Conservation (phyloP, 441 rosid genomes). For the Euphorbia corollata region DNA sequence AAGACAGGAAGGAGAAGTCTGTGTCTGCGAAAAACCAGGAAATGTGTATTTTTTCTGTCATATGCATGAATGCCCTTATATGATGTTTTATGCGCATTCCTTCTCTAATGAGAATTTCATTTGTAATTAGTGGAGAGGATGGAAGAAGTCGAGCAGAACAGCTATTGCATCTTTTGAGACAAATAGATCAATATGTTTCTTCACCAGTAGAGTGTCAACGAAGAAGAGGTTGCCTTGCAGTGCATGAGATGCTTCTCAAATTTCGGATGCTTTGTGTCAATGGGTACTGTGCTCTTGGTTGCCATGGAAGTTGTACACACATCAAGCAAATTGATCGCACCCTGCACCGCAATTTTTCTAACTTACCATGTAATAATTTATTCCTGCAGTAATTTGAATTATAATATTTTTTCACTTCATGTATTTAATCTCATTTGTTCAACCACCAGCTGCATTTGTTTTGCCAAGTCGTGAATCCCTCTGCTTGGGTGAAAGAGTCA, state of each 20-base stretch:
- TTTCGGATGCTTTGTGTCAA: constrained; percentile 80
- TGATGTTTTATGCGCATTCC: constrained; percentile 15
- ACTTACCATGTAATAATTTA: constrained; percentile 66
- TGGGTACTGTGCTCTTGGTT: constrained; percentile 91
- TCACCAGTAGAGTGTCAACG: constrained; percentile 87
- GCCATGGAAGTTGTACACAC: constrained; percentile 86
- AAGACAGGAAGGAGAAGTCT: neutral
- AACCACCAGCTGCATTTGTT: constrained; percentile 71
- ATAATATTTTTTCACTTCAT: constrained; percentile 11
- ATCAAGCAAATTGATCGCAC: constrained; percentile 77
- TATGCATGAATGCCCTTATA: constrained; percentile 7
- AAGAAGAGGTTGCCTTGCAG: constrained; percentile 93
- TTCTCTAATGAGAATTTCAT: constrained; percentile 27
- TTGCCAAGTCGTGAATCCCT: constrained; percentile 95
- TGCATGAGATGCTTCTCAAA: constrained; percentile 81
- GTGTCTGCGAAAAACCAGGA: neutral
- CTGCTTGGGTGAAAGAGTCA: constrained; percentile 90
- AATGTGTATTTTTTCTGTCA: neutral
- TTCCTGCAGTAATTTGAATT: constrained; percentile 14
- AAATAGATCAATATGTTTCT: constrained; percentile 76
- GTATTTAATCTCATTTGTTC: constrained; percentile 25
- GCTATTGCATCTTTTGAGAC: constrained; percentile 86
- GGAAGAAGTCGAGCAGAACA: constrained; percentile 99
- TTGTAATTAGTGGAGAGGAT: constrained; percentile 87
- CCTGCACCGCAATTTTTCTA: constrained; percentile 62